A percentile compares a stretch with the other conserved stretches of the same genome.
phyloP scores from a whole-genome alignment of 208 protist genomes.

The Leishmania tarentolae region DNA sequence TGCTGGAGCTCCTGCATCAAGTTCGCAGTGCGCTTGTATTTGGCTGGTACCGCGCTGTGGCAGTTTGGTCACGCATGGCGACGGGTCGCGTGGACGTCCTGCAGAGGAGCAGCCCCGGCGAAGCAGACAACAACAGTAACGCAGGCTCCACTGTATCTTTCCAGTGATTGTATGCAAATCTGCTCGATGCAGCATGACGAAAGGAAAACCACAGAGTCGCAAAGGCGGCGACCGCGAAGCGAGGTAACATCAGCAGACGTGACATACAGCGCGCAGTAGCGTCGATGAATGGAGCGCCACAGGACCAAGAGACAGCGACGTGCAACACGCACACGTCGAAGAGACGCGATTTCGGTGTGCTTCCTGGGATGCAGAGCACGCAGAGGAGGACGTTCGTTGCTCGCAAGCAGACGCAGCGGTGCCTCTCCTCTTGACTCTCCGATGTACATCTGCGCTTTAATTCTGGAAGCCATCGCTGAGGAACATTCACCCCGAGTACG shows the following conservation, averaged over 20 bases:
- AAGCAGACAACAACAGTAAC: background rate
- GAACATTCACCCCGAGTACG: background rate
- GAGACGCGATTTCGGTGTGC: background rate
- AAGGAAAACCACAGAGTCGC: too few species aligned
- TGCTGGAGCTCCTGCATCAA: slow-evolving; percentile 14
- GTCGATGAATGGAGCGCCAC: background rate
- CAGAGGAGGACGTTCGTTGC: background rate
- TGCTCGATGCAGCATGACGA: background rate
- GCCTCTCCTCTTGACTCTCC: background rate
- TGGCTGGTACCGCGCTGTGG: slow-evolving; percentile 5
- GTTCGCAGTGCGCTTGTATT: background rate
- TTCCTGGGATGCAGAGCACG: background rate
- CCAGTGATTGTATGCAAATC: background rate
- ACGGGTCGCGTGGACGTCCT: background rate
- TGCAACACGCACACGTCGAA: slow-evolving; percentile 1
- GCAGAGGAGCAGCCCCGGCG: background rate
- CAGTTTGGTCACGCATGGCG: background rate
- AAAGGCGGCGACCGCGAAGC: background rate
- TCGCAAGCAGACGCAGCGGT: background rate
- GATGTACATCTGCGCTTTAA: background rate
- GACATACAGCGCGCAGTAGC: background rate
- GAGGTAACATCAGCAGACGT: background rate
- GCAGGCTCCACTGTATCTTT: background rate
- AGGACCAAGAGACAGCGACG: background rate
- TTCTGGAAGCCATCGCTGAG: background rate